phyloP scores from a whole-genome alignment of 140 eudicot genomes.

The Cichorium intybus region DNA sequence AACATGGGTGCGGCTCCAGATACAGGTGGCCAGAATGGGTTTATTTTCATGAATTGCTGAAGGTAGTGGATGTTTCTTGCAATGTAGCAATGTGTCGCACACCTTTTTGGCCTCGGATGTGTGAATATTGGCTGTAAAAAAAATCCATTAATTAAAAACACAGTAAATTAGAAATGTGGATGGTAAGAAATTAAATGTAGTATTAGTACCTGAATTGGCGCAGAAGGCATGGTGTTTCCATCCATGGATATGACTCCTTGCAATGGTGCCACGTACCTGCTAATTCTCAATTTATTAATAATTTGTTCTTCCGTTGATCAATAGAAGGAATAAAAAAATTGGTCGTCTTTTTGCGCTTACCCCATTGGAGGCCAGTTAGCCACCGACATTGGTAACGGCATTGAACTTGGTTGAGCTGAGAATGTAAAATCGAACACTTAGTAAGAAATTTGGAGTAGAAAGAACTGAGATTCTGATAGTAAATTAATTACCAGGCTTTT shows the following conservation, averaged over 20 bases:
- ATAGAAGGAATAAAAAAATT: not conserved
- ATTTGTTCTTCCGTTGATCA: not conserved
- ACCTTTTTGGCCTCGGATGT: conserved; percentile 85
- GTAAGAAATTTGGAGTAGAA: conserved; percentile 10
- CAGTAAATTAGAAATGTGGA: not conserved
- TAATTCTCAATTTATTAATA: conserved; percentile 16
- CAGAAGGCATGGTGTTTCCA: conserved; percentile 59
- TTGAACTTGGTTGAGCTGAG: conserved; percentile 63
- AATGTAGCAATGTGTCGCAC: conserved; percentile 95
- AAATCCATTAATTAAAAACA: conserved; percentile 1
- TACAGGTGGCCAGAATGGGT: conserved; percentile 77
- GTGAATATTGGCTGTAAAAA: conserved; percentile 69
- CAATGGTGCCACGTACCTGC: conserved; percentile 88
- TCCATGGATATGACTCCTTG: conserved; percentile 94
- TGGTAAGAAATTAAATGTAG: not conserved
- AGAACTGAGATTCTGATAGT: not conserved
- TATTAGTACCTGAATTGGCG: conserved; percentile 62
- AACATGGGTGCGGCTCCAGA: conserved; percentile 72
- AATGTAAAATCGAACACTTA: not conserved
- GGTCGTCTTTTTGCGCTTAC: conserved; percentile 34
- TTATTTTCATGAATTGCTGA: conserved; percentile 87
- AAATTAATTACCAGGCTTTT: conserved; percentile 44
- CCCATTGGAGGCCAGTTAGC: conserved; percentile 97
- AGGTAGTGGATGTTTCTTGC: conserved; percentile 71
- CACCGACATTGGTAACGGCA: conserved; percentile 69